Evolutionary conservation across 257 asterid genomes (phyloP), one percentile per base, ranked within the genome.

Genomic region (Cynanchum wilfordii): DNA sequence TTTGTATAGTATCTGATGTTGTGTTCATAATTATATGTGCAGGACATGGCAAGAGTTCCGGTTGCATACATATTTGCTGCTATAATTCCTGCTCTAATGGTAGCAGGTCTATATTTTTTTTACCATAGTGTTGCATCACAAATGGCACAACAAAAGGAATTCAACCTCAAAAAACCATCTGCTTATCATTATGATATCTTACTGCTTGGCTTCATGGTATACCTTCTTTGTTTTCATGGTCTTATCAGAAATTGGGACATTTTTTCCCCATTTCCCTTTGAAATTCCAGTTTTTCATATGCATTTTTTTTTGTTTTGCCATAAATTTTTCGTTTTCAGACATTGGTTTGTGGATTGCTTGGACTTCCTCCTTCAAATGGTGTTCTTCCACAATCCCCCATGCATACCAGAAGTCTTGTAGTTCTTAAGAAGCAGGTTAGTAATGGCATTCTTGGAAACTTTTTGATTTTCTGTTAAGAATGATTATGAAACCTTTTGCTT

Each of bases 331-430:
- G 5, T 57, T 78, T 72, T 24, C 84, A 95, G 99, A 95, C 99
- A 19, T 80, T 95, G 89, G 30, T 92, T 71, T 95, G 99, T 44
- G 99, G 99, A 73, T 82, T 95, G 82, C 93, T 95, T 33, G 99
- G 99, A 76, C 87, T 92, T 69, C 99, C 99, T 73, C 99, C 99
- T 74, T 95, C 99, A 0, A 95, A 95, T 67, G 99, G 99, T 33
- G 99, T 95, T 71, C 97, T 95, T 77, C 99, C 99, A 17, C 99
- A 95, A 84, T 91, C 99, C 29, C 99, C 99, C 27, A 95, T 95
- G 99, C 99, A 95, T 69, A 91, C 99, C 25, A n/a, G 87, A 76
- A 94, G 99, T 78, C 99, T 94, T 77, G 97, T 97, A 8, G 89
- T 87, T 74, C 97, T 95, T 62, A 89, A 89, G 87, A 92, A 78